Evolutionary conservation across 805 yeast species (phyloP), one percentile per base, ranked within the genome.

Genomic region (Lipomyces oligophaga): DNA sequence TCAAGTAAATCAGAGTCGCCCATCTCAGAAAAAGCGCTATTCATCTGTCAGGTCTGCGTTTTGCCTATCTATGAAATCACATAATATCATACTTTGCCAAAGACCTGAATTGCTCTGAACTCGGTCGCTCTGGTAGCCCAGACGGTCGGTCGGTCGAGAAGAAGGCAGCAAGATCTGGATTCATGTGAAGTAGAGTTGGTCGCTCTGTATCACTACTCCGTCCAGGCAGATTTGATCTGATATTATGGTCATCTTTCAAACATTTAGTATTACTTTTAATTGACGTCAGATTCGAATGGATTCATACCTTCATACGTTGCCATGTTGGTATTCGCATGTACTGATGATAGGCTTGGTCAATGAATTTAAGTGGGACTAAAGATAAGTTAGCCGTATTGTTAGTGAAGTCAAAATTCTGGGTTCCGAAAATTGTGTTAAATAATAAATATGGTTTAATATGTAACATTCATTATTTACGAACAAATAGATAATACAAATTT

Each of bases 231-330:
- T 5, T 6, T 7, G 6, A 7, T 4, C 43, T 5, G 11, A 52
- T 27, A 21, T 52, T 52, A 34, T 52, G 56, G 35, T 52, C 56
- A 36, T 52, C 56, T 52, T 25, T 15, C n/a, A 24, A 4, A 40
- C 38, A 45, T 28, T 43, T 24, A 41, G 34, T 20, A 42, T 15
- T 16, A n/a, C 18, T 20, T 3, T 11, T 8, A 33, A 8, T 13
- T 10, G 30, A 26, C 30, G 13, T 26, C 30, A 26, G 15, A 33
- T 33, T 8, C 20, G n/a, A 10, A n/a, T 26, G 18, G 11, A n/a
- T 4, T n/a, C 15, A 21, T 38, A 50, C 57, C 57, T 20, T 52
- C 57, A 34, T 52, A 52, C 3, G 52, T 45, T 20, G 57, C 57
- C 57, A 52, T 52, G 24, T n/a, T n/a, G n/a, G n/a, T n/a, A n/a